A percentile compares a stretch with the other conserved stretches of the same genome.
Evolutionary conservation across 2,329 filamentous ascomycete genomes (phyloP).

Genomic region (Xylaria sp.): DNA sequence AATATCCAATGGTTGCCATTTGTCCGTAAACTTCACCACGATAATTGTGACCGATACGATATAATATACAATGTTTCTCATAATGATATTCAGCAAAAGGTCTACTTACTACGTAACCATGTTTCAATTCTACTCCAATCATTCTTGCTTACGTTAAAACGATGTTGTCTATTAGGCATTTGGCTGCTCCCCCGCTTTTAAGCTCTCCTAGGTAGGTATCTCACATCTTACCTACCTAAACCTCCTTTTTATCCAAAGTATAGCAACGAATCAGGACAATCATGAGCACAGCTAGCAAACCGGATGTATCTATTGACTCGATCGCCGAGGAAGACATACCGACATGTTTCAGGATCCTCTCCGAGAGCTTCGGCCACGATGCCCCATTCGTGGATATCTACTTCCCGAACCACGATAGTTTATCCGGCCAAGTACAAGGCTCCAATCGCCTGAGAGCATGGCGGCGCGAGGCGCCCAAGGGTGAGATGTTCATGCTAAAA

Average conservation of each 20-base stretch:
- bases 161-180: neutral
- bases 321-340: conserved; percentile 41
- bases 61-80: neutral
- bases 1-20: too few relatives aligned
- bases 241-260: too few relatives aligned
- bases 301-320: conserved; percentile 25
- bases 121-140: neutral
- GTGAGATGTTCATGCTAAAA: conserved; percentile 41
- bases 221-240: too few relatives aligned
- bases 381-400: conserved; percentile 44
- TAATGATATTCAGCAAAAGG: neutral
- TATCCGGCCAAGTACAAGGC: conserved; percentile 37
- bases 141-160: neutral
- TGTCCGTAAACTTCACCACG: too few relatives aligned
- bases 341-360: conserved; percentile 40
- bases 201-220: neutral
- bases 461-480: conserved; percentile 22
- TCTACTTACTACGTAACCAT: neutral
- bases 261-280: neutral
- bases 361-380: conserved; percentile 41
- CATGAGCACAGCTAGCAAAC: neutral
- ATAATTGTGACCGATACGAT: neutral
- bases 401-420: conserved; percentile 43
- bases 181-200: neutral
- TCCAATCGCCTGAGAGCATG: conserved; percentile 37